Evolutionary conservation across 2,329 filamentous ascomycete species (phyloP).

Genomic region (Plenodomus tracheiphilus): DNA sequence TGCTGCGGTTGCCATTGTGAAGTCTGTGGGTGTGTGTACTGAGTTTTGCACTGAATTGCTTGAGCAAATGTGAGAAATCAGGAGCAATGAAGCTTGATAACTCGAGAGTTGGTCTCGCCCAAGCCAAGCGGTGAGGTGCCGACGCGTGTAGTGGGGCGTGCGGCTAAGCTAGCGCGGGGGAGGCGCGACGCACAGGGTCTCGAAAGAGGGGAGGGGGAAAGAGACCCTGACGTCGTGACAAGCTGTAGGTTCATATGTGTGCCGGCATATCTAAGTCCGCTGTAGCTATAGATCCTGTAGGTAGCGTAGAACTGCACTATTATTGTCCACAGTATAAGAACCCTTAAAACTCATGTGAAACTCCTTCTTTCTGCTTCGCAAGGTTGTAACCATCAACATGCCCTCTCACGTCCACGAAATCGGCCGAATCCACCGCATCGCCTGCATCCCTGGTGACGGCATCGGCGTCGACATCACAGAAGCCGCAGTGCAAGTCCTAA

Average conservation of each 20-base stretch:
- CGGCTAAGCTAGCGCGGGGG: conserved; percentile 22
- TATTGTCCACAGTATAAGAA: too few species aligned
- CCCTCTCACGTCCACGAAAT: conserved; percentile 24
- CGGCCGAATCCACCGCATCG: conserved; percentile 38
- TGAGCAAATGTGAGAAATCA: background rate
- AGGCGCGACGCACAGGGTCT: conserved; percentile 22
- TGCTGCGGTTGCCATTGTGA: conserved; percentile 32
- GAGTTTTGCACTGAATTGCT: conserved; percentile 1
- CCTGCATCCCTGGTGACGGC: conserved; percentile 39
- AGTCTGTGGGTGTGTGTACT: background rate
- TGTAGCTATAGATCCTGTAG: background rate
- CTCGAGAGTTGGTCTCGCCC: conserved; percentile 12
- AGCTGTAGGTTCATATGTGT: too few species aligned
- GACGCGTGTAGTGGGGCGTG: conserved; percentile 18
- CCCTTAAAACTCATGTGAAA: too few species aligned
- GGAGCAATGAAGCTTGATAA: conserved; percentile 2
- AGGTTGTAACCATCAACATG: conserved; percentile 17
- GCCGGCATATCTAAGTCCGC: background rate
- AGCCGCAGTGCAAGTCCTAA: conserved; percentile 33
- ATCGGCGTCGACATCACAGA: conserved; percentile 39
- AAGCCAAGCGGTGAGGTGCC: conserved; percentile 16
- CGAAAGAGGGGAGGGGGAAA: background rate
- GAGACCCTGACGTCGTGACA: background rate
- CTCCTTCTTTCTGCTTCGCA: background rate
- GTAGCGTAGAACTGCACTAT: too few species aligned